A percentile compares a stretch with the other conserved stretches of the same genome.
These are phyloP conservation scores for Epithele typhae DNA, from an alignment of 768 basidiomycete genomes.

Conservation along the genomic window DNA sequence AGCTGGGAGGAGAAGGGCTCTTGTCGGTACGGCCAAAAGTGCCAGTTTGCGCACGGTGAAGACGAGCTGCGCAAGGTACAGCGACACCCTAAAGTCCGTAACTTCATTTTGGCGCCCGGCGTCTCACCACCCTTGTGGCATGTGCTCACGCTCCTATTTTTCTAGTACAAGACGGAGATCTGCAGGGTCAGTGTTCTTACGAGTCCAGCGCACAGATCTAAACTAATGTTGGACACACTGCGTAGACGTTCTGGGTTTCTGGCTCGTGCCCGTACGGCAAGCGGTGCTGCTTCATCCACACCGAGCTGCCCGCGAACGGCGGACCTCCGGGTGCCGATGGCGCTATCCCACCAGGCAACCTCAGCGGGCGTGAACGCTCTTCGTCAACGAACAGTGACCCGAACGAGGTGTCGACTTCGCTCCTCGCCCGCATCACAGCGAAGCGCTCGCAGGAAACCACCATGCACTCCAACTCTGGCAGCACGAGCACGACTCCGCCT, in stretches of 20 bases:
- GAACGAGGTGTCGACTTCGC: constrained; percentile 63
- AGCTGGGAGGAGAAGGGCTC: constrained; percentile 92
- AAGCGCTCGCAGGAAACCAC: constrained; percentile 52
- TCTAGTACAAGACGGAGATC: constrained; percentile 89
- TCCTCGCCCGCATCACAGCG: constrained; percentile 72
- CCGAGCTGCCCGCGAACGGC: constrained; percentile 70
- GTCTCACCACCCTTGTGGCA: neutral
- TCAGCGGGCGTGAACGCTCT: constrained; percentile 61
- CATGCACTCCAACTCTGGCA: constrained; percentile 26
- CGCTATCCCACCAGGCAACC: constrained; percentile 41
- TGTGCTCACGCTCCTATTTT: constrained; percentile 9
- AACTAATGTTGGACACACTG: constrained; percentile 1
- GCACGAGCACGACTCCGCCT: constrained; percentile 38
- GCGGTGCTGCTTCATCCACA: constrained; percentile 92
- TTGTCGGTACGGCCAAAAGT: constrained; percentile 84
- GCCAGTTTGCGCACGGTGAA: constrained; percentile 92
- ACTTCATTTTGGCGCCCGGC: neutral
- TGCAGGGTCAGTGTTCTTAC: constrained; percentile 60
- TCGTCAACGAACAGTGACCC: constrained; percentile 76
- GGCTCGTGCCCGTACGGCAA: constrained; percentile 92
- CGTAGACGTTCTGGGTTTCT: constrained; percentile 88
- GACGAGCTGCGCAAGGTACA: constrained; percentile 82
- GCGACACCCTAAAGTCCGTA: constrained; percentile 80
- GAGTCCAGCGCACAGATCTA: neutral
- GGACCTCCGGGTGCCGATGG: constrained; percentile 50